Base-by-base conservation (phyloP, 148 eudicot species). In the Rheum nobile region DNA sequence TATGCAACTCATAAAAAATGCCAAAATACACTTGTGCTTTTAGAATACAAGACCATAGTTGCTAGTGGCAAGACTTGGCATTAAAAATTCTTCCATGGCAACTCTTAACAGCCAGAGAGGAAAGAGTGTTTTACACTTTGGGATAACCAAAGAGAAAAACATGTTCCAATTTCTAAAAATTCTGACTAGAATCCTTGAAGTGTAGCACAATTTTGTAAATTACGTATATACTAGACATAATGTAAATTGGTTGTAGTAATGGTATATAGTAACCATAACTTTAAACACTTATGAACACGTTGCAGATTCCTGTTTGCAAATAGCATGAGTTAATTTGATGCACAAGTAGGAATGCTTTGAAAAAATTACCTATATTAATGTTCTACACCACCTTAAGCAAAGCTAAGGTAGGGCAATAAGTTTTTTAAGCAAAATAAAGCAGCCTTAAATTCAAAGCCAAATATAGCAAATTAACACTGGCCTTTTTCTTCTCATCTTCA, bases 401-500 rank as follows among this genome's bases (percentile, higher is more conserved):
- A 65, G 41, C 24, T 65, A 32, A 65, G 70, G 41, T 63, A 63
- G 6, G 21, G 69, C 22, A 21, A n/a, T 50, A 50, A 50, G 24
- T 50, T 50, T 8, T 57, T 10, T 10, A 12, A 26, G 2, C 24
- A 12, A 57, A 24, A 57, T 24, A 57, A 57, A 26, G 4, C 0
- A 57, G 6, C 34, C 65, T 8, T 26, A 11, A 28, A 6, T 52
- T 57, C 65, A 57, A 9, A 57, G 65, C 65, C 65, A 57, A 57
- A 28, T 6, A 57, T 10, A 57, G 34, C 17, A 26, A 57, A 63
- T 63, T 14, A 63, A 6, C 41, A 65, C 70, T 75, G 67, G 85
- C 98, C 97, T 89, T 85, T 79, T 83, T 72, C 80, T 88, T 89
- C 74, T 95, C 98, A 80, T 91, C 93, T 1, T 88, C 90, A 68